Conservation (phyloP, 345 rosid genomes). For the Sonneratia alba region DNA sequence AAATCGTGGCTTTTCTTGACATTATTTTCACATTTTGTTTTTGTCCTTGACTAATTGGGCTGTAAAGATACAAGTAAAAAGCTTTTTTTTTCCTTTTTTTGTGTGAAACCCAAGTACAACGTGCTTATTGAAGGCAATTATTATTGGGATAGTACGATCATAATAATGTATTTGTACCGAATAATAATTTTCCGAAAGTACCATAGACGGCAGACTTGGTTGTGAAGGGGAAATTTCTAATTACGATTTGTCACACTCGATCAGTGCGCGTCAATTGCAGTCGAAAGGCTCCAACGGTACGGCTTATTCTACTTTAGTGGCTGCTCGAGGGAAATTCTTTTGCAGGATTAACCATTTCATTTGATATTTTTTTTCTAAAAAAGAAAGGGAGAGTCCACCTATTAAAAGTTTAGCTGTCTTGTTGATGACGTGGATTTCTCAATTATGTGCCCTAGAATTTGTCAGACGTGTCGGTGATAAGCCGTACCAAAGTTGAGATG, state of each 20-base stretch:
- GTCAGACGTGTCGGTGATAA: conserved; percentile 11
- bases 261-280: not conserved
- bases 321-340: not conserved
- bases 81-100: too few relatives aligned
- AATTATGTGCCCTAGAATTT: conserved; percentile 4
- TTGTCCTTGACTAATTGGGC: too few relatives aligned
- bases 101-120: not conserved
- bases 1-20: too few relatives aligned
- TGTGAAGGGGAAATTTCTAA: not conserved
- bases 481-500: conserved; percentile 9
- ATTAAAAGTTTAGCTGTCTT: not conserved
- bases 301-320: not conserved
- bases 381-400: not conserved
- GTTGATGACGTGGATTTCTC: not conserved
- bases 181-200: too few relatives aligned
- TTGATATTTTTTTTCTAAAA: not conserved
- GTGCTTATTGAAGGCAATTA: too few relatives aligned
- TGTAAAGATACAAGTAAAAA: too few relatives aligned
- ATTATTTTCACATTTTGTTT: too few relatives aligned
- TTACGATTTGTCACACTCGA: not conserved
- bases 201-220: not conserved
- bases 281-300: not conserved
- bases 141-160: too few relatives aligned
- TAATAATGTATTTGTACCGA: not conserved
- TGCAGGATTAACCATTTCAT: not conserved